Base-by-base conservation (phyloP, 1,139 yeast genomes). In the Kodamaea ohmeri region DNA sequence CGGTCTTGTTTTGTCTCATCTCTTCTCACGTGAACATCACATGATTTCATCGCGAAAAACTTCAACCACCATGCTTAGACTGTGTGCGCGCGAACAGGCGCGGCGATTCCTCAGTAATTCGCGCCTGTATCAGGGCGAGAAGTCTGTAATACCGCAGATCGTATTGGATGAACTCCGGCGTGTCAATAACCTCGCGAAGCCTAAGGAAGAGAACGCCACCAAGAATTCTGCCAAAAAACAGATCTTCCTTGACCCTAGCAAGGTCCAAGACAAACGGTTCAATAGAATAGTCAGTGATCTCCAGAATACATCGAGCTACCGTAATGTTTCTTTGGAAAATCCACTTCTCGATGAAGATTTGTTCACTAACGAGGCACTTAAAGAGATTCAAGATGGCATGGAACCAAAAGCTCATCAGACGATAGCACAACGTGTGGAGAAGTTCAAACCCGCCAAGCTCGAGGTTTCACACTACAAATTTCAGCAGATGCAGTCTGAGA, bases 161-260 rank as follows among this genome's bases (percentile, higher is more conserved):
- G 45, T 48, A 14, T 31, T 49, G 22, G 47, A 46, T 18, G 44
- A 46, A 34, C 36, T 48, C 9, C 42, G 46, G 21, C 48, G 46
- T 25, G 41, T 49, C 11, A 32, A 47, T 21, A 31, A 40, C 20
- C 30, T 49, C 16, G 47, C 51, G 13, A 36, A 30, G 31, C 12
- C 40, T 40, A 12, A 30, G 21, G 20, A 32, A 27, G 26, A 25
- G 16, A 36, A 35, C 30, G 36, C 29, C 30, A 21, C 43, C n/a
- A 14, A 28, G 4, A 25, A 39, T 17, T 32, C 43, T 8, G 29
- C 38, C 13, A 42, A 34, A 25, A 49, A 49, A 33, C 53, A 49
- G 37, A 48, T 49, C 41, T 49, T 49, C 37, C 38, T 50, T 18
- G 43, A 44, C 16, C 54, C 53, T 6, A 41, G 43, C 19, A 45